Evolutionary conservation across 192 early-diverging fungal species (phyloP).

Genomic region (Coemansia sp.): DNA sequence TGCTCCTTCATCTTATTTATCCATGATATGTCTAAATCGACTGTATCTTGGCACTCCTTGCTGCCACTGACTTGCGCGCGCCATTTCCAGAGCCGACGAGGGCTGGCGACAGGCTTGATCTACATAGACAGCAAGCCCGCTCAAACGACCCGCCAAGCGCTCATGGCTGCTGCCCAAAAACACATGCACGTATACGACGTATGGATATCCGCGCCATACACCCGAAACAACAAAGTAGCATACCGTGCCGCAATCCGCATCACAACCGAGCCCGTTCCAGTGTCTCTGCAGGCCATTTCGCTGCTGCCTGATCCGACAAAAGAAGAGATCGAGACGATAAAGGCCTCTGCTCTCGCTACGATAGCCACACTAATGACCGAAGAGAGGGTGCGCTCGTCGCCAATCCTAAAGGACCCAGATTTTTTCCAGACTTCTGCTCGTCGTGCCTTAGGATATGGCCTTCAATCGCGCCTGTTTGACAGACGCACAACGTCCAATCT

Average conservation of each 20-base stretch:
- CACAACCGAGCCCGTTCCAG: conserved; percentile 16
- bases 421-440: conserved; percentile 29
- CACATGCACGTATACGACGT: conserved; percentile 16
- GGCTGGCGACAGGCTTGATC: conserved; percentile 7
- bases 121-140: conserved; percentile 4
- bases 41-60: neutral
- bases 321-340: conserved; percentile 8
- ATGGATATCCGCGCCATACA: conserved; percentile 3
- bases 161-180: conserved; percentile 1
- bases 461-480: conserved; percentile 24
- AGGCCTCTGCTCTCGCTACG: neutral
- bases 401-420: conserved; percentile 14
- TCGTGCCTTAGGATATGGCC: conserved; percentile 14
- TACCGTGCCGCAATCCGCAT: conserved; percentile 25
- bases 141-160: neutral
- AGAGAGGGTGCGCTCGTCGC: conserved; percentile 3
- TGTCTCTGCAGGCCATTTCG: conserved; percentile 13
- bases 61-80: neutral
- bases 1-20: neutral
- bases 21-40: neutral
- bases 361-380: neutral
- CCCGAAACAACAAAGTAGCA: neutral
- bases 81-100: neutral
- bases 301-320: conserved; percentile 14
- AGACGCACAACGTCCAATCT: conserved; percentile 14